Evolutionary conservation across 1,139 yeast species (phyloP).

Genomic region (Suhomyces guaymorum): DNA sequence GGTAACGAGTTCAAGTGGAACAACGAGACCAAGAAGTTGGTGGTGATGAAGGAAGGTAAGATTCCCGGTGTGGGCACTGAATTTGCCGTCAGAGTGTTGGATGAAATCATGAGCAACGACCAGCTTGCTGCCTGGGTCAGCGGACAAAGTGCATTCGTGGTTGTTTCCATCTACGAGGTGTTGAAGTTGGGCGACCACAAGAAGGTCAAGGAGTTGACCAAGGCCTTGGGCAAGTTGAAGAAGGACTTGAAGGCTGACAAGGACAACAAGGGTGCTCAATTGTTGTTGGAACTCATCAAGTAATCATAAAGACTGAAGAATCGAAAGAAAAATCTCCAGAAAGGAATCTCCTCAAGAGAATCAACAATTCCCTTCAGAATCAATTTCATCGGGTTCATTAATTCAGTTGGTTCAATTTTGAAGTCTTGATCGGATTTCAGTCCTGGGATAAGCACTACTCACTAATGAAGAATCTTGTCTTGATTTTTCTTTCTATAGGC

Average conservation of each 20-base stretch:
- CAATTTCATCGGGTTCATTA: too few species aligned
- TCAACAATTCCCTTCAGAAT: not conserved
- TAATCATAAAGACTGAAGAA: too few species aligned
- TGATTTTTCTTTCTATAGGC: too few species aligned
- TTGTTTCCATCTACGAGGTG: conserved; percentile 69
- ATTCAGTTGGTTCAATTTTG: too few species aligned
- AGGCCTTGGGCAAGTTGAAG: conserved; percentile 54
- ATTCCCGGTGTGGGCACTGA: conserved; percentile 61
- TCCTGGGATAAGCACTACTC: too few species aligned
- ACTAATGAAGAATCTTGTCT: too few species aligned
- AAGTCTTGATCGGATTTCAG: too few species aligned
- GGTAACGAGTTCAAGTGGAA: conserved; percentile 61
- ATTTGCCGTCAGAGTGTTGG: conserved; percentile 57
- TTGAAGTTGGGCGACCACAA: conserved; percentile 32
- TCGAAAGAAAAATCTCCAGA: too few species aligned
- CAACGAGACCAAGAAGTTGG: conserved; percentile 64
- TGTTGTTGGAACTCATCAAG: conserved; percentile 45
- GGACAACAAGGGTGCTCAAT: conserved; percentile 78
- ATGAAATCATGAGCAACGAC: conserved; percentile 45
- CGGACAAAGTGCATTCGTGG: conserved; percentile 78
- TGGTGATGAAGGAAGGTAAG: conserved; percentile 39
- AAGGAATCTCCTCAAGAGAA: not conserved
- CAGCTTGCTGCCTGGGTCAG: conserved; percentile 67
- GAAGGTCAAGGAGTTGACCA: conserved; percentile 48
- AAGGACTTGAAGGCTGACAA: conserved; percentile 47